phyloP scores from a whole-genome alignment of 2,329 filamentous ascomycete species.

The Colletotrichum cordylinicola region DNA sequence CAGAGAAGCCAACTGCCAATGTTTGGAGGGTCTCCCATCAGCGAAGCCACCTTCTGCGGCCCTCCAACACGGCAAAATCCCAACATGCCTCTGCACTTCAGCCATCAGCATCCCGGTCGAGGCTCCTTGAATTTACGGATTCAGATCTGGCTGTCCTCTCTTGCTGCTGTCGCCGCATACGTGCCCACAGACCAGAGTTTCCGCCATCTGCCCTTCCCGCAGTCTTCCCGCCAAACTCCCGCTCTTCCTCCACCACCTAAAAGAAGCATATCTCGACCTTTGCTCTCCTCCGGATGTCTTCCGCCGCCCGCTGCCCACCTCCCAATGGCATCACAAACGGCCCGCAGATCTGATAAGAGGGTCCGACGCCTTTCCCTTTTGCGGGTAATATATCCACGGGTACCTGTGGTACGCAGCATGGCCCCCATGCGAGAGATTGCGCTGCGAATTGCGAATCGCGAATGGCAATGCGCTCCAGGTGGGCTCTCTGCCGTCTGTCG shows the following conservation, averaged over 20 bases:
- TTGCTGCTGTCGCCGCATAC: background rate
- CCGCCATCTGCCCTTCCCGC: background rate
- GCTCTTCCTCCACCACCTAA: background rate
- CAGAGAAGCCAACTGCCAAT: background rate
- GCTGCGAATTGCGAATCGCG: background rate
- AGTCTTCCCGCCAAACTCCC: background rate
- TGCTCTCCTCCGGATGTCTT: background rate
- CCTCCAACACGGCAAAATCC: background rate
- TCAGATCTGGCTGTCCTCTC: background rate
- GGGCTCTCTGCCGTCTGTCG: background rate
- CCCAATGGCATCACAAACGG: background rate
- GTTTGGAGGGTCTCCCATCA: background rate
- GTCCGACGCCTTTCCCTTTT: background rate
- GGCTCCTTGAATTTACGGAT: background rate
- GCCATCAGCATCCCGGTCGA: background rate
- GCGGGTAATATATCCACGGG: background rate
- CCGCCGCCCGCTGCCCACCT: background rate
- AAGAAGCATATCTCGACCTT: conserved; percentile 8
- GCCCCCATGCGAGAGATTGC: background rate
- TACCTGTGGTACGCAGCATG: background rate
- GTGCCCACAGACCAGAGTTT: background rate
- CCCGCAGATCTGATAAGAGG: background rate
- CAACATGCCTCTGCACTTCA: background rate
- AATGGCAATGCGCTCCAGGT: background rate
- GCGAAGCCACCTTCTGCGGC: background rate